A percentile compares a stretch with the other conserved stretches of the same genome.
Evolutionary conservation across 2,329 filamentous ascomycete species (phyloP).

Genomic region (Trichoderma semiorbis): DNA sequence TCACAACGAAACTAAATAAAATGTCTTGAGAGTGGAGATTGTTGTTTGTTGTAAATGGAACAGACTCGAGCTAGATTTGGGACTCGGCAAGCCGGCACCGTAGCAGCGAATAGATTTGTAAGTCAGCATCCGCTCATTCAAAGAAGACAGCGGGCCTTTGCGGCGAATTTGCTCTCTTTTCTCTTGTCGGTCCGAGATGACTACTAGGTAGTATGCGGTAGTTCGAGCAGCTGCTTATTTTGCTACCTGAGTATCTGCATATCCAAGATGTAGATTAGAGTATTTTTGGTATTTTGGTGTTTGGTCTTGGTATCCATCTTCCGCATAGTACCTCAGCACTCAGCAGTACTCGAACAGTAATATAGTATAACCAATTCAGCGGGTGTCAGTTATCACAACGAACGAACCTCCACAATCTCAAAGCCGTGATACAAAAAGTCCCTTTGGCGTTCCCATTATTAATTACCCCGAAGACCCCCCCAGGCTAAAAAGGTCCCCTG

Average conservation of each 20-base stretch:
- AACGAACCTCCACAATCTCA: background rate
- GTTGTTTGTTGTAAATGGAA: background rate
- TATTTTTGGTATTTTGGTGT: background rate
- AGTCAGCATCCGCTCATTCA: background rate
- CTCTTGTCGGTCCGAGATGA: background rate
- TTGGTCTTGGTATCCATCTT: background rate
- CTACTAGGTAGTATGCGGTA: background rate
- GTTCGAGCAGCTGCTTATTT: background rate
- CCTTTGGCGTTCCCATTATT: background rate
- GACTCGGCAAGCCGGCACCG: background rate
- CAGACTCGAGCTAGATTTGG: background rate
- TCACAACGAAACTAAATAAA: background rate
- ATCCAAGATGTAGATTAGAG: background rate
- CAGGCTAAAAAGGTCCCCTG: background rate
- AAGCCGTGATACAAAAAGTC: background rate
- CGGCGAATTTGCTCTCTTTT: background rate
- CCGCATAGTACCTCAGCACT: too few relatives aligned
- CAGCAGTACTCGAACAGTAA: too few relatives aligned
- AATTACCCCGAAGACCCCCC: background rate
- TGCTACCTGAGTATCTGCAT: background rate
- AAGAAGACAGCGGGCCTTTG: background rate
- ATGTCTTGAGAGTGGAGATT: background rate
- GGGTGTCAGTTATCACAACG: background rate
- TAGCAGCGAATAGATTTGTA: background rate
- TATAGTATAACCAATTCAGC: background rate